A percentile compares a stretch with the other conserved stretches of the same genome.
phyloP scores from a whole-genome alignment of 1,284 basidiomycete species.

The Termitomyces sp. region DNA sequence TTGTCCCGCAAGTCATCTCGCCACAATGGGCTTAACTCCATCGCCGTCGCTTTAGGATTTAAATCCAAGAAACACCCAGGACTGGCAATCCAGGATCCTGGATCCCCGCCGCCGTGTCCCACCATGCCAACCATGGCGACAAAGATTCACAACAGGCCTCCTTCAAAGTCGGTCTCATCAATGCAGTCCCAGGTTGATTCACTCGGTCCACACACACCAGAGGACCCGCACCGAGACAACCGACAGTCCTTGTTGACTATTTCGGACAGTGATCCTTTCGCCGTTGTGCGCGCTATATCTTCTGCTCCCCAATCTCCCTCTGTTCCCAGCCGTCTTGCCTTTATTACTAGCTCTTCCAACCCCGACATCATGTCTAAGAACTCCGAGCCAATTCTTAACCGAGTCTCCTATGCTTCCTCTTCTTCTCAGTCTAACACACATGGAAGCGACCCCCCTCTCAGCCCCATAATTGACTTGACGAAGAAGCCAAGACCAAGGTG shows the following conservation, averaged over 20 bases:
- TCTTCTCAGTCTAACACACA: slow-evolving; percentile 45
- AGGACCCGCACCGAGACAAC: slow-evolving; percentile 38
- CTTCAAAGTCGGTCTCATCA: slow-evolving; percentile 49
- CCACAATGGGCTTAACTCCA: slow-evolving; percentile 37
- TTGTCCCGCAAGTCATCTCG: slow-evolving; percentile 27
- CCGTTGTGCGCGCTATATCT: slow-evolving; percentile 38
- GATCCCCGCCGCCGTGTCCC: slow-evolving; percentile 24
- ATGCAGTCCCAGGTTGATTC: slow-evolving; percentile 45
- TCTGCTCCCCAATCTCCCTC: slow-evolving; percentile 34
- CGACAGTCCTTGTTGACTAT: slow-evolving; percentile 56
- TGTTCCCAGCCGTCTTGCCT: slow-evolving; percentile 42
- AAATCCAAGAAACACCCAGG: slow-evolving; percentile 54
- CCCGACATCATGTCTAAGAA: slow-evolving; percentile 40
- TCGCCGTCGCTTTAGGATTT: slow-evolving; percentile 57
- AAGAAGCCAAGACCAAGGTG: slow-evolving; percentile 25
- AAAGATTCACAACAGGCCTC: slow-evolving; percentile 32
- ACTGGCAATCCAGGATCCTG: slow-evolving; percentile 47
- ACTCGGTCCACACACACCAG: slow-evolving; percentile 45
- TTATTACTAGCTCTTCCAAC: slow-evolving; percentile 46
- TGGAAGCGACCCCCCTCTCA: slow-evolving; percentile 23
- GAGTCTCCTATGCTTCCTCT: slow-evolving; percentile 52
- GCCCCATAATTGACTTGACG: slow-evolving; percentile 8
- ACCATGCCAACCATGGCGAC: slow-evolving; percentile 22
- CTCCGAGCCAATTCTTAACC: slow-evolving; percentile 30
- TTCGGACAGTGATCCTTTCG: slow-evolving; percentile 60